Evolutionary conservation across 371 early-diverging fungal species (phyloP), one percentile per base, ranked within the genome.

Genomic region (Mucor plumbeus): DNA sequence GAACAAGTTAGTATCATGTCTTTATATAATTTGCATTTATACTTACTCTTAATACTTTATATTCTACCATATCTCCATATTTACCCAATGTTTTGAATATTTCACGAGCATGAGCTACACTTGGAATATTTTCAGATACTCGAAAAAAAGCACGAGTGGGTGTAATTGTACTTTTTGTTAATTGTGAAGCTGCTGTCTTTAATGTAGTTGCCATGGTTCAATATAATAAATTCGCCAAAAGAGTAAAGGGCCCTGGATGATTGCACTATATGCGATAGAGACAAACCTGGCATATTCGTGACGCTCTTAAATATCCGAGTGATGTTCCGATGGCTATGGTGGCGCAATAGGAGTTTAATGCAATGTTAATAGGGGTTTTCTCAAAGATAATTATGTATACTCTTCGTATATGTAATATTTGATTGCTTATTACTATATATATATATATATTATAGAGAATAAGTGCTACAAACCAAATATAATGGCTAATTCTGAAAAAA

Each of bases 1-100:
- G 34, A 7, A 10, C 14, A n/a, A 26, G 55, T 72, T 68, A 64
- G 61, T 72, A 63, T 50, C 65, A 59, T 31, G 66, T 57, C 56
- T 67, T 76, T 35, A 69, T 70, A 26, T 26, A 26, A 65, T 72
- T 72, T 7, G 65, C 40, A 63, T 67, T 59, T 2, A 47, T 21
- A 53, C 63, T 59, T 72, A 75, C 75, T 66, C 75, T 68, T 57
- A 68, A 48, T 31, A 72, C 59, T 60, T 67, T 76, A 34, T 76
- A 76, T 70, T 76, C 76, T 3, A 70, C 44, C 68, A 72, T 65
- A 13, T 72, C 69, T 19, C 76, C 76, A 67, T 70, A 72, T 10
- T 19, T 17, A 31, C 68, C 63, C 38, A 76, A 59, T 38, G 58
- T 50, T 36, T 72, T 70, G 35, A 73, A 72, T 0, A 76, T 53